These are phyloP conservation scores for Aspergillus costaricaensis DNA, from an alignment of 2,329 filamentous ascomycete species.

Conservation along the genomic window DNA sequence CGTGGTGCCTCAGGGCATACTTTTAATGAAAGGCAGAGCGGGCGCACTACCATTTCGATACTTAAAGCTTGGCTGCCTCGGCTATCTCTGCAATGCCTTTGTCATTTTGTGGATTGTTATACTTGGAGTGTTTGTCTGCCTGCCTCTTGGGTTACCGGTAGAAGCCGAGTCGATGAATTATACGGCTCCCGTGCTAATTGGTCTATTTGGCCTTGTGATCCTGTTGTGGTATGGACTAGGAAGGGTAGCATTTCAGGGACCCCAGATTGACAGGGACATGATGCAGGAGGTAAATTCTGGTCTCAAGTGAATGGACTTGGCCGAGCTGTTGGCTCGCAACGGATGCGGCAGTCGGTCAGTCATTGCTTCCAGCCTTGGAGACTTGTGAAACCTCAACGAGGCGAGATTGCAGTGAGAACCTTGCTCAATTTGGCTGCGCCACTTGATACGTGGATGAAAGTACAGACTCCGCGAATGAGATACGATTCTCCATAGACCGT, in stretches of 20 bases:
- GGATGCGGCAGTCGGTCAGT: too few relatives aligned
- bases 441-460: not conserved
- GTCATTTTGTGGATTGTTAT: constrained; percentile 48
- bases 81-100: constrained; percentile 42
- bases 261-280: not conserved
- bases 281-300: not conserved
- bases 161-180: constrained; percentile 7
- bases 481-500: too few relatives aligned
- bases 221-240: not conserved
- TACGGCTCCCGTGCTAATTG: not conserved
- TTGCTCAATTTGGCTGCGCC: not conserved
- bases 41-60: not conserved
- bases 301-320: not conserved
- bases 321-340: not conserved
- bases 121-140: constrained; percentile 49
- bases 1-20: not conserved
- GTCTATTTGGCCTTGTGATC: constrained; percentile 23
- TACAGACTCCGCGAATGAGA: too few relatives aligned
- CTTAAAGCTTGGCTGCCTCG: constrained; percentile 31
- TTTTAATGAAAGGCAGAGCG: not conserved
- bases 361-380: too few relatives aligned
- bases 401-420: not conserved
- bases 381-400: not conserved
- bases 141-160: constrained; percentile 44
- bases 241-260: not conserved